Conservation (phyloP, 2,329 filamentous ascomycete genomes). For the Periconia macrospinosa region DNA sequence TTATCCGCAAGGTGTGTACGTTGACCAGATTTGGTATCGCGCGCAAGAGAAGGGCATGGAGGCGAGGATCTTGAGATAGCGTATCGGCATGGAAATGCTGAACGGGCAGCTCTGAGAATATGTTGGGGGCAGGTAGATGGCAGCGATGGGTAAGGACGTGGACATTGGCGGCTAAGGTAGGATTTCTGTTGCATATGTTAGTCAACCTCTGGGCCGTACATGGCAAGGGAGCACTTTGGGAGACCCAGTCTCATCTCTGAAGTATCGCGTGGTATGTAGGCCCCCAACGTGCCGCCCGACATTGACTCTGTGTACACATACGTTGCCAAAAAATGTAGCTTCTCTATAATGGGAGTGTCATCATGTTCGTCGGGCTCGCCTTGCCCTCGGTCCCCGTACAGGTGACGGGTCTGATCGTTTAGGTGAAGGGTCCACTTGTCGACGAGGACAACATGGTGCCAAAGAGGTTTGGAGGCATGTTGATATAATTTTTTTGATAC, state of each 20-base stretch:
- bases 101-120: slow-evolving; percentile 47
- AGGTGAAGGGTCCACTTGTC: slow-evolving; percentile 41
- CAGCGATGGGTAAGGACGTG: slow-evolving; percentile 50
- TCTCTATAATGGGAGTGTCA: slow-evolving; percentile 48
- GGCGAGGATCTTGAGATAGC: slow-evolving; percentile 44
- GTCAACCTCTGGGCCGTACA: neutral
- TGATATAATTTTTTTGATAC: slow-evolving; percentile 40
- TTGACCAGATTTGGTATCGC: slow-evolving; percentile 47
- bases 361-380: slow-evolving; percentile 34
- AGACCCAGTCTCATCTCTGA: too few species aligned
- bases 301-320: slow-evolving; percentile 15
- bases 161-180: slow-evolving; percentile 46
- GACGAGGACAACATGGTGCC: slow-evolving; percentile 45
- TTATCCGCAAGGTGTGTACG: slow-evolving; percentile 48
- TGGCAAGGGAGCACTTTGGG: too few species aligned
- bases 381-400: slow-evolving; percentile 14
- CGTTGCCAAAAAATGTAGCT: slow-evolving; percentile 46
- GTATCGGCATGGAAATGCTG: slow-evolving; percentile 43
- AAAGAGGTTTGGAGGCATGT: slow-evolving; percentile 42
- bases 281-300: too few species aligned
- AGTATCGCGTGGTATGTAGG: too few species aligned
- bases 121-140: slow-evolving; percentile 49
- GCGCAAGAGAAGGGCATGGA: slow-evolving; percentile 42
- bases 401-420: slow-evolving; percentile 13
- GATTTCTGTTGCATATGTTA: slow-evolving; percentile 34